A percentile compares a stretch with the other conserved stretches of the same genome.
These are phyloP conservation scores for Paramecium caudatum DNA, from an alignment of 73 alveolate species.

Conservation along the genomic window DNA sequence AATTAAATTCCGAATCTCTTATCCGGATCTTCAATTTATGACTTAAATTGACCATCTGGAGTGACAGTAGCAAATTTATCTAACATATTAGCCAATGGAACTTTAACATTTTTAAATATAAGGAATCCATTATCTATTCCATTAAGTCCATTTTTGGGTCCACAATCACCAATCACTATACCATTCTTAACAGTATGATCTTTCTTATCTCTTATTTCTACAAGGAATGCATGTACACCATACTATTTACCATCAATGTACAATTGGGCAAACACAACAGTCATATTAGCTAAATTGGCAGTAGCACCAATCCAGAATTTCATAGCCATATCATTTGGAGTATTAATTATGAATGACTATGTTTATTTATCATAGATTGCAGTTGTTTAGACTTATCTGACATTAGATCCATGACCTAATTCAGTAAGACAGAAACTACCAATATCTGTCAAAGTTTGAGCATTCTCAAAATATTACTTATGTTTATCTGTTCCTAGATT, in stretches of 20 bases:
- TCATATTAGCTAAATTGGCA: slow-evolving; percentile 81
- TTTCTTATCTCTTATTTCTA: slow-evolving; percentile 82
- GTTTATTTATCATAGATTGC: slow-evolving; percentile 85
- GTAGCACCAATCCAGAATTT: slow-evolving; percentile 92
- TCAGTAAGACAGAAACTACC: slow-evolving; percentile 88
- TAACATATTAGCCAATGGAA: slow-evolving; percentile 84
- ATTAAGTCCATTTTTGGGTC: slow-evolving; percentile 86
- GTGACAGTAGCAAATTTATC: slow-evolving; percentile 82
- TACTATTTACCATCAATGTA: slow-evolving; percentile 75
- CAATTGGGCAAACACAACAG: slow-evolving; percentile 87
- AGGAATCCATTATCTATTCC: slow-evolving; percentile 92
- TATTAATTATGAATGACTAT: slow-evolving; percentile 82
- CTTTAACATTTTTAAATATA: slow-evolving; percentile 81
- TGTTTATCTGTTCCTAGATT: slow-evolving; percentile 93
- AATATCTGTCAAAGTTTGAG: slow-evolving; percentile 77
- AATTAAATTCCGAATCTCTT: slow-evolving; percentile 88
- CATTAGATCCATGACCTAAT: slow-evolving; percentile 90
- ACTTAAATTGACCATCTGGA: slow-evolving; percentile 80
- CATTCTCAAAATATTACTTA: slow-evolving; percentile 75
- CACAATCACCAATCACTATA: slow-evolving; percentile 90
- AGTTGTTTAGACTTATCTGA: slow-evolving; percentile 84
- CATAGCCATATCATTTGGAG: slow-evolving; percentile 84
- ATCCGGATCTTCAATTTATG: slow-evolving; percentile 82
- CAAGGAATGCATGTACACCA: slow-evolving; percentile 91
- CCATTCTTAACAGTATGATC: slow-evolving; percentile 84